Conservation (phyloP, 257 asterid genomes). For the Solanum neorickii region DNA sequence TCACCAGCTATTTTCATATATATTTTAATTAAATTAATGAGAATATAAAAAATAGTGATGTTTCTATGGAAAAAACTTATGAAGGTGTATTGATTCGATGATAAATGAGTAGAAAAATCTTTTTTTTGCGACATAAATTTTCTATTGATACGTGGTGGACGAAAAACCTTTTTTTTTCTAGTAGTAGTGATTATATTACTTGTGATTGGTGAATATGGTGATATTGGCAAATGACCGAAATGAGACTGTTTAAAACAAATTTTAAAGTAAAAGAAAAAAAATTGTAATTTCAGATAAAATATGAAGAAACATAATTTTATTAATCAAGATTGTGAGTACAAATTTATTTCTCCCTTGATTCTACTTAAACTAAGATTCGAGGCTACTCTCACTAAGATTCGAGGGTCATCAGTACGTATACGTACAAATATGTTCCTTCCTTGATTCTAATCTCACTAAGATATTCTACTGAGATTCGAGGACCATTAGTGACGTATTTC, state of each 20-base stretch:
- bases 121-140: background rate
- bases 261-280: background rate
- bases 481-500: too few species aligned
- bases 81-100: background rate
- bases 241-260: background rate
- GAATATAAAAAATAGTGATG: background rate
- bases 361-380: background rate
- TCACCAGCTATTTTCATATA: fast-evolving
- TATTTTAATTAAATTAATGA: background rate
- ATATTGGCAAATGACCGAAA: background rate
- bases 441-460: too few species aligned
- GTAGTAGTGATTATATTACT: background rate
- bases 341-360: background rate
- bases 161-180: background rate
- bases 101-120: background rate
- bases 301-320: too few species aligned
- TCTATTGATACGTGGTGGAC: background rate
- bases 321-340: too few species aligned
- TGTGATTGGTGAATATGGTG: background rate
- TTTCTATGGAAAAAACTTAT: background rate
- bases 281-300: too few species aligned
- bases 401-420: background rate
- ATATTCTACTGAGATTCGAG: too few species aligned
- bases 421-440: too few species aligned
- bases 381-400: background rate